A percentile compares a stretch with the other conserved stretches of the same genome.
phyloP scores from a whole-genome alignment of 2,329 filamentous ascomycete species.

The Alternaria sp. region DNA sequence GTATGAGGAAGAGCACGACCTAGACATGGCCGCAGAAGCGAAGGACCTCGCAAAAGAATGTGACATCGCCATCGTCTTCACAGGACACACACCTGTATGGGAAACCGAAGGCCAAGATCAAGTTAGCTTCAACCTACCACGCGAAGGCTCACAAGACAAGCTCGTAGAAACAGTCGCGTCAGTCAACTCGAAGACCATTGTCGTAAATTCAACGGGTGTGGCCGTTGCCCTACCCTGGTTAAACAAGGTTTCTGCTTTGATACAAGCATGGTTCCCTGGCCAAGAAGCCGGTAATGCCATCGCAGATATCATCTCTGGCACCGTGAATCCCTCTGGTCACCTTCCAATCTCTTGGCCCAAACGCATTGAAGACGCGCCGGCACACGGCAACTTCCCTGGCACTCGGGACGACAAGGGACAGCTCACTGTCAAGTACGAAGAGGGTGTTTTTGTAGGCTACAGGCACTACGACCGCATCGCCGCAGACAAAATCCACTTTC shows the following conservation, averaged over 20 bases:
- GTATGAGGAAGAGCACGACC: constrained; percentile 40
- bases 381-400: constrained; percentile 52
- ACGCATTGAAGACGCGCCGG: constrained; percentile 46
- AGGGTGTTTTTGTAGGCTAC: constrained; percentile 65
- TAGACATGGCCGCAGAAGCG: constrained; percentile 39
- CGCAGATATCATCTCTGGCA: constrained; percentile 53
- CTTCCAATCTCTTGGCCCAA: constrained; percentile 53
- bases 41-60: constrained; percentile 37
- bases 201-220: constrained; percentile 81
- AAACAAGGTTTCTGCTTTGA: constrained; percentile 52
- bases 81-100: constrained; percentile 47
- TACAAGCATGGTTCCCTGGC: constrained; percentile 55
- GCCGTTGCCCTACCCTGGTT: constrained; percentile 77
- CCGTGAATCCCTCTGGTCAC: constrained; percentile 51
- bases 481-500: constrained; percentile 59
- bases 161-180: constrained; percentile 72
- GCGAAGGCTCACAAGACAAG: constrained; percentile 65
- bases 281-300: constrained; percentile 55
- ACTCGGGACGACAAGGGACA: constrained; percentile 59
- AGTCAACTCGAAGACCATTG: constrained; percentile 73
- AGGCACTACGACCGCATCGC: constrained; percentile 67
- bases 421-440: constrained; percentile 67
- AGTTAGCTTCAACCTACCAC: constrained; percentile 62
- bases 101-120: constrained; percentile 70
- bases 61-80: constrained; percentile 46